Evolutionary conservation across 805 yeast genomes (phyloP), one percentile per base, ranked within the genome.

Genomic region (Candida manassasensis): DNA sequence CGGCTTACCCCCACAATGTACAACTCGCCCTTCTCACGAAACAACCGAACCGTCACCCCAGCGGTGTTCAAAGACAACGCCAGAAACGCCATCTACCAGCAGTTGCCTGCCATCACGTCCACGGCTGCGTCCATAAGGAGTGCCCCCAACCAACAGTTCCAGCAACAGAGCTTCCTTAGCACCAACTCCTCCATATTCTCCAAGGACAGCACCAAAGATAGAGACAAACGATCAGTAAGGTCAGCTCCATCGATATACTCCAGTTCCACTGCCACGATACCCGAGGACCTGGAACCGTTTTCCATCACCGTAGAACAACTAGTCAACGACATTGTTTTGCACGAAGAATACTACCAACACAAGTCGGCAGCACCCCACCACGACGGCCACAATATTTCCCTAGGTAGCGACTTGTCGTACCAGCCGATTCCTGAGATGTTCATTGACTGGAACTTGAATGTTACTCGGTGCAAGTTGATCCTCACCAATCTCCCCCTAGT

Each of bases 361-460:
- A 32, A 34, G 30, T 17, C 39, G 16, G 21, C 14, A 21, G 32
- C 34, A 42, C 13, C 38, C 33, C 38, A 36, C 11, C 31, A 38
- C 12, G 55, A 52, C 26, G 52, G 49, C 13, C 57, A 52, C 41
- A 59, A 58, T 34, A 66, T 67, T 31, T 60, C 68, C 11, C 44
- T 67, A 22, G 72, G 71, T 3, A 55, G 65, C n/a, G 64, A 54
- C 10, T 52, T 67, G 19, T 50, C 48, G 37, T 66, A 63, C 44
- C 71, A 67, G 39, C 53, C 58, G 38, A 48, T 49, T 7, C 61
- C 63, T 19, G 75, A 70, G 42, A 51, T 60, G 12, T 50, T 73
- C 10, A 59, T 73, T 9, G 78, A 72, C 46, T 73, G 78, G 78
- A 71, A 71, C 45, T 55, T 73, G 34, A 73, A 73, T 43, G 68